Base-by-base conservation (phyloP, 345 rosid species). In the Ceriops decandra region DNA sequence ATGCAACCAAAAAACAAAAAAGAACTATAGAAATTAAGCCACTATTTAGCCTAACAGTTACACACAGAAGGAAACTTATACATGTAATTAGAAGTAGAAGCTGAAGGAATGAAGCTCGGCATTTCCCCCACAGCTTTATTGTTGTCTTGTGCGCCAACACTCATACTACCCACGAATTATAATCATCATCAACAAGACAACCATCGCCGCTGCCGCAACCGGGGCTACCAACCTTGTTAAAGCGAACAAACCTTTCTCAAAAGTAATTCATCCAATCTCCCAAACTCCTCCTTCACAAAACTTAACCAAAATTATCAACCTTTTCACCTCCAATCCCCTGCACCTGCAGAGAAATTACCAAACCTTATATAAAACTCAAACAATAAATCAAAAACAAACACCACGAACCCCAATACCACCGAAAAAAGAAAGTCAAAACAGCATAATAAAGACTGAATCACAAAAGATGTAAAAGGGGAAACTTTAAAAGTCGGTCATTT, bases 101-200 rank as follows among this genome's bases (percentile, higher is more conserved):
- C 56, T 7, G 81, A 35, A 62, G 86, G 83, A 61, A 75, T 79
- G 57, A 77, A 82, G 78, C 88, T 80, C 63, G 86, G 86, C 88
- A 86, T 82, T 74, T 74, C 87, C 63, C 67, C 73, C 73, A 77
- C 71, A 31, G 67, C 74, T 67, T 74, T 80, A 60, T 73, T 71
- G 69, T 71, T 74, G 74, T 77, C 78, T 62, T 77, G 70, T 35
- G 77, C 78, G 62, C 79, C 58, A 70, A 68, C 31, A 63, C 69
- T 79, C 73, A 79, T 81, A 77, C 82, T 75, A 67, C 83, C 82
- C 85, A 77, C 70, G 47, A 74, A 82, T 74, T 78, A 77, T 46
- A 69, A 76, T 63, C 79, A 51, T 52, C 72, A 51, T 58, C 56
- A 64, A 47, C 33, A 42, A 11, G 49, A 42, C 49, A 42, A 42